These are phyloP conservation scores for Blepharisma stoltei DNA, from an alignment of 73 alveolate genomes.

Conservation along the genomic window DNA sequence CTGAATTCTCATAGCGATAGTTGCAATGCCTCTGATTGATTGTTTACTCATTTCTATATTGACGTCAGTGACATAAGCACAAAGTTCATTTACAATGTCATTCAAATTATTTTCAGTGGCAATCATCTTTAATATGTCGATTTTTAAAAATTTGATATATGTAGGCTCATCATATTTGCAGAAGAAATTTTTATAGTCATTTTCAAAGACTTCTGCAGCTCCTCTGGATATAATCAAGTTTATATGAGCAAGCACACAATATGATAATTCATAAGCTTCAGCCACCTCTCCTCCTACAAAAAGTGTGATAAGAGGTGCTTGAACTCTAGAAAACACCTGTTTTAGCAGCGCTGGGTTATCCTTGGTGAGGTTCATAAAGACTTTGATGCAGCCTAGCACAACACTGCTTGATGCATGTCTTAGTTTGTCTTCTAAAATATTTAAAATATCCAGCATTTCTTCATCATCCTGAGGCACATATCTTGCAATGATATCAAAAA, in stretches of 20 bases:
- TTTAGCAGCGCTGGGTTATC: slow-evolving; percentile 76
- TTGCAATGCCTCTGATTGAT: slow-evolving; percentile 58
- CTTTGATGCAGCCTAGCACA: slow-evolving; percentile 94
- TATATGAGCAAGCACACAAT: slow-evolving; percentile 89
- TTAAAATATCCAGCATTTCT: slow-evolving; percentile 96
- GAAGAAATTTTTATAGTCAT: slow-evolving; percentile 91
- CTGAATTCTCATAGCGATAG: slow-evolving; percentile 52
- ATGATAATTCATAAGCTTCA: slow-evolving; percentile 85
- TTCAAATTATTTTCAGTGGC: slow-evolving; percentile 61
- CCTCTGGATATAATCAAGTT: slow-evolving; percentile 81
- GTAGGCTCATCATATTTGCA: slow-evolving; percentile 97
- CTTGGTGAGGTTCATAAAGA: slow-evolving; percentile 90
- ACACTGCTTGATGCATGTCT: slow-evolving; percentile 92
- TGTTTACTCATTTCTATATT: slow-evolving; percentile 75
- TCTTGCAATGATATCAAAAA: slow-evolving; percentile 80
- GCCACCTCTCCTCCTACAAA: slow-evolving; percentile 90
- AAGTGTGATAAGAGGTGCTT: slow-evolving; percentile 93
- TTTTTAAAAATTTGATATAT: slow-evolving; percentile 86
- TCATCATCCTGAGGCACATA: slow-evolving; percentile 88
- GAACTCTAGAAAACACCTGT: slow-evolving; percentile 86
- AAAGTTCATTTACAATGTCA: slow-evolving; percentile 77
- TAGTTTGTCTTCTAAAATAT: slow-evolving; percentile 92
- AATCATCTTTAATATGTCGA: slow-evolving; percentile 68
- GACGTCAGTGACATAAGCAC: slow-evolving; percentile 87
- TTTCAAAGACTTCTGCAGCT: slow-evolving; percentile 76